A percentile compares a stretch with the other conserved stretches of the same genome.
Evolutionary conservation across 2,329 filamentous ascomycete species (phyloP).

Genomic region (Cadophora gregata): DNA sequence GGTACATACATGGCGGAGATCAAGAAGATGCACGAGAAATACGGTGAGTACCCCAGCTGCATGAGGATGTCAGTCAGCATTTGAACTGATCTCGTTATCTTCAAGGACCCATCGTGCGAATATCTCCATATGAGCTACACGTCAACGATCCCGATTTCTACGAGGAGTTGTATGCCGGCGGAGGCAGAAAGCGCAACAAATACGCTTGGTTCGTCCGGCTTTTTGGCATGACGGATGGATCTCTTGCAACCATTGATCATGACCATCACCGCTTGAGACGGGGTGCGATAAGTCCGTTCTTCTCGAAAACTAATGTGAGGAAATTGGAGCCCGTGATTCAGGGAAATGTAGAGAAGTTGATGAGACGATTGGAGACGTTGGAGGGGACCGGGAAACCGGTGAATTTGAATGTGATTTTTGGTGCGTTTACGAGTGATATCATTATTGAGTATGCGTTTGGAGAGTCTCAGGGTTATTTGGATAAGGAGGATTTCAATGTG

Average conservation of each 20-base stretch:
- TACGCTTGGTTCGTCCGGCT: not conserved
- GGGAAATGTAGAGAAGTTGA: constrained; percentile 2
- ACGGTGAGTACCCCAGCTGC: constrained; percentile 36
- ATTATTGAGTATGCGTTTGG: constrained; percentile 31
- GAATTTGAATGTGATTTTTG: not conserved
- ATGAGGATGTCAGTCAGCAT: too few species aligned
- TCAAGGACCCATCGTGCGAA: constrained; percentile 43
- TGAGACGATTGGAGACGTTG: not conserved
- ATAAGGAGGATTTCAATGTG: constrained; percentile 5
- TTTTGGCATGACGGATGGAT: constrained; percentile 10
- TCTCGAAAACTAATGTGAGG: constrained; percentile 24
- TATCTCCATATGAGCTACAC: constrained; percentile 50
- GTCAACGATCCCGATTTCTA: constrained; percentile 47
- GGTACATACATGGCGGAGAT: constrained; percentile 53
- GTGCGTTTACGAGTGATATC: constrained; percentile 15
- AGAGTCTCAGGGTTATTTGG: not conserved
- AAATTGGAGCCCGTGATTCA: constrained; percentile 27
- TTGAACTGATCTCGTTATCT: too few species aligned
- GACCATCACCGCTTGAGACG: constrained; percentile 27
- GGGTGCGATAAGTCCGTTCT: constrained; percentile 29
- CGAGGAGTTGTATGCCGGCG: constrained; percentile 47
- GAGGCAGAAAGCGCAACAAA: constrained; percentile 7
- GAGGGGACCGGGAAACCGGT: constrained; percentile 7
- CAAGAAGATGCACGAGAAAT: constrained; percentile 50
- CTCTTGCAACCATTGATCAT: constrained; percentile 29